Evolutionary conservation across 2,329 filamentous ascomycete genomes (phyloP).

Genomic region (Neofusicoccum umdonicola): DNA sequence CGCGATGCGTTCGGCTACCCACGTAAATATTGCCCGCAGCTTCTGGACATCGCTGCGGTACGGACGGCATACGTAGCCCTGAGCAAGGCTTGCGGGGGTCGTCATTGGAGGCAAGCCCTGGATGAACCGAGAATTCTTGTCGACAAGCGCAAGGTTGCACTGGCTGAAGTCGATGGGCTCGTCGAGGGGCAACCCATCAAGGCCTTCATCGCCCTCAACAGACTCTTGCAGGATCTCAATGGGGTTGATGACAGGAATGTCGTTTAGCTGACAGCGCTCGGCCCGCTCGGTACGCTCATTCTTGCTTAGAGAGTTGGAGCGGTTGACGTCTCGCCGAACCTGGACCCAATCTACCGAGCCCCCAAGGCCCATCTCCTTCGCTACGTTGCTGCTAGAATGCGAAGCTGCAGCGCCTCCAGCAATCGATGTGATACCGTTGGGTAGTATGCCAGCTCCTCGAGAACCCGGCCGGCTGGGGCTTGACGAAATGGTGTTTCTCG

Average conservation of each 20-base stretch:
- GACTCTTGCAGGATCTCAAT: constrained; percentile 84
- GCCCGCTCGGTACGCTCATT: constrained; percentile 82
- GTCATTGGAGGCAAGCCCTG: constrained; percentile 78
- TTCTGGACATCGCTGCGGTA: constrained; percentile 93
- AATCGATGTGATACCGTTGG: constrained; percentile 53
- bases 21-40: constrained; percentile 91
- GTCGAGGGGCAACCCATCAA: constrained; percentile 77
- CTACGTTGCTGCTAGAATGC: constrained; percentile 35
- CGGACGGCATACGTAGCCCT: constrained; percentile 88
- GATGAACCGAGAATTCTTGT: constrained; percentile 93
- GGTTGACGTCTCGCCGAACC: constrained; percentile 89
- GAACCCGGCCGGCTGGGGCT: constrained; percentile 43
- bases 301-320: constrained; percentile 87
- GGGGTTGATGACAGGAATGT: constrained; percentile 81
- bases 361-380: constrained; percentile 64
- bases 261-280: constrained; percentile 92
- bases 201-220: constrained; percentile 85
- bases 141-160: constrained; percentile 81
- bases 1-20: constrained; percentile 89
- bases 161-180: constrained; percentile 78
- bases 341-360: constrained; percentile 88
- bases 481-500: constrained; percentile 75
- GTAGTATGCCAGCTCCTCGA: constrained; percentile 35
- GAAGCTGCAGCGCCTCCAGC: constrained; percentile 46
- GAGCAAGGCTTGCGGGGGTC: constrained; percentile 78